Base-by-base conservation (phyloP, 2,329 filamentous ascomycete species). In the Diaporthe citriasiana region DNA sequence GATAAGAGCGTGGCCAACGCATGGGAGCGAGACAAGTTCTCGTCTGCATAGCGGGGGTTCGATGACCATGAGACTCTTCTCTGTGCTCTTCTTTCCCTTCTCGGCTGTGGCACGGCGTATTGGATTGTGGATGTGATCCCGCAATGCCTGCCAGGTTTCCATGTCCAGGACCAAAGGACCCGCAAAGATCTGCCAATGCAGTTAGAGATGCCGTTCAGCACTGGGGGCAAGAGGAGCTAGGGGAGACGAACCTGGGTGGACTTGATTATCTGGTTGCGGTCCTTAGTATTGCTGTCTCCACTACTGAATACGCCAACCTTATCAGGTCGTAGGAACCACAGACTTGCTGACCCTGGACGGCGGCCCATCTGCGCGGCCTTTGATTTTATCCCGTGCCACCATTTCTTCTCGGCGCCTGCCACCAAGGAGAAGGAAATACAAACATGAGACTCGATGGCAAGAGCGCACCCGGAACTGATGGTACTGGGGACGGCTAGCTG, bases 1-100 rank as follows among this genome's bases (percentile, higher is more conserved):
- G 63, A 68, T 68, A 68, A 53, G 63, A n/a, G 63, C 63, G 35
- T 68, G 45, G 45, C 47, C 63, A 53, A 38, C 47, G 63, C 63
- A 68, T 68, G 63, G 63, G 33, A 53, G 63, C 63, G 33, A 68
- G 47, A 68, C 63, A 66, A 66, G 22, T 25, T 38, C 30, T 27
- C 30, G 22, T 47, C 42, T 47, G 22, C 27, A 25, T 66, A 50
- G 42, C 30, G 42, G 42, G 27, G 25, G 4, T 9, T 66, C 45
- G 42, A 66, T 66, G 45, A 66, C 51, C 47, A 68, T 38, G 63
- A 53, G 63, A 68, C 63, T 53, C 33, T 19, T 27, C 3, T 68
- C 25, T 27, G 38, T 17, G 4, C 6, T 10, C 22, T 1, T 25
- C 33, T 30, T 38, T 51, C 25, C 17, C 60, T 35, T 19, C 30